Evolutionary conservation across 352 stramenopile genomes (phyloP), one percentile per base, ranked within the genome.

Genomic region (Pythium myriotylum): DNA sequence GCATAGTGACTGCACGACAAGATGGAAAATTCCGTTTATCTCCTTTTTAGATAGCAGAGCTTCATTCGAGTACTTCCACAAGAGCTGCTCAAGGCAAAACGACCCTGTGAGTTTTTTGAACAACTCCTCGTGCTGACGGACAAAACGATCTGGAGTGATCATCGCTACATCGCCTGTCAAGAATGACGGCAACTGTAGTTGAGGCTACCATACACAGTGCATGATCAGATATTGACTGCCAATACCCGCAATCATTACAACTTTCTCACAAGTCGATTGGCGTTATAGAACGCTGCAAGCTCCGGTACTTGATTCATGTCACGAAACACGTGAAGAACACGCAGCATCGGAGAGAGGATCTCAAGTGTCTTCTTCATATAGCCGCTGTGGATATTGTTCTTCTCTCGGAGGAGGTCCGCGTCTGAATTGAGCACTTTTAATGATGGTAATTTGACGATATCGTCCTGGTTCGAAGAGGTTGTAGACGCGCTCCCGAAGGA

Each of bases 11-110:
- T 93, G 81, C n/a, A 93, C 41, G 17, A 93, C 71, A 12, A 89
- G 73, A 46, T 91, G 78, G 42, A 91, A 93, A 40, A 89, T 90
- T 23, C 77, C 79, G 56, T 93, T 90, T 58, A 91, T 88, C 35
- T 90, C 80, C 68, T 92, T 92, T 59, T 89, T 91, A 12, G 81
- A 82, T 9, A 92, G 56, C 17, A 92, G 71, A 1, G 78, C 77
- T 49, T 86, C 81, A 45, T 84, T 76, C 8, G 84, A 87, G 62
- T 91, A 88, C 4, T 79, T 75, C 70, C 80, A 89, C 3, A 93
- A 65, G 37, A 90, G 53, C 26, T 90, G 81, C 51, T 93, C 84
- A 26, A 93, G 67, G 50, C 81, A 90, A 50, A 93, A 91, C 2
- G 81, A 62, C 1, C 84, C 84, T 2, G 79, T 84, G 39, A 93